Conservation (phyloP, 495 filamentous ascomycete genomes). For the Platismatia glauca region DNA sequence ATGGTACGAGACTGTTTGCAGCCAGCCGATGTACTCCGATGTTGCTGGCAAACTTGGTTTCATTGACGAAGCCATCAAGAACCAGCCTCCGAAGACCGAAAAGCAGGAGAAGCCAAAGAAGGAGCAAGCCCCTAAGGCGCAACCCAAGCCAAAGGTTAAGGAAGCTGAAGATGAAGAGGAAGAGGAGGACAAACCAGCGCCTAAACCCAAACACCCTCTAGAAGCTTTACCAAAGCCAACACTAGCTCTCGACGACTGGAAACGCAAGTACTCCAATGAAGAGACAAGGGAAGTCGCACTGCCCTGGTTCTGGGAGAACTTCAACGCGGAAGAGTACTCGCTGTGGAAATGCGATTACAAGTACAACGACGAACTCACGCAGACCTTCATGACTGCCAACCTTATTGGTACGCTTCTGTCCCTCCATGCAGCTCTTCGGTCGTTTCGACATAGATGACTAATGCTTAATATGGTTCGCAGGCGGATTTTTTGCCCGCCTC, state of each 20-base stretch:
- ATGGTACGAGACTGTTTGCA: conserved; percentile 90
- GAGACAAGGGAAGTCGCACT: conserved; percentile 74
- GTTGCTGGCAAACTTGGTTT: conserved; percentile 64
- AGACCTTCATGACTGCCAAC: conserved; percentile 97
- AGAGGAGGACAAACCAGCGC: conserved; percentile 58
- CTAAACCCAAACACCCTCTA: conserved; percentile 94
- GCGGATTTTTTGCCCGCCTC: conserved; percentile 94
- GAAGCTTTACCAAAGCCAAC: conserved; percentile 74
- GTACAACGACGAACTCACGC: conserved; percentile 95
- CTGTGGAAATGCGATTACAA: conserved; percentile 90
- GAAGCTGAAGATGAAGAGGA: conserved; percentile 60
- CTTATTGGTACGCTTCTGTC: conserved; percentile 55
- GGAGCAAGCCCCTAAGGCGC: conserved; percentile 46
- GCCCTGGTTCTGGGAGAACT: conserved; percentile 98
- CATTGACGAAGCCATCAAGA: conserved; percentile 78
- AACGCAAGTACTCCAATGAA: conserved; percentile 96
- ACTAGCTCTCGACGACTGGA: conserved; percentile 88
- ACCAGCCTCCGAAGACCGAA: conserved; percentile 84
- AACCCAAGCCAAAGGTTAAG: conserved; percentile 46
- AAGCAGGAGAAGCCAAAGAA: conserved; percentile 58
- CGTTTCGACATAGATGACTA: neutral
- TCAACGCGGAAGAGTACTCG: conserved; percentile 87
- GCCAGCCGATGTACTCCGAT: conserved; percentile 79
- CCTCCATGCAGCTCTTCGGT: neutral
- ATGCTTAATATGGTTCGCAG: conserved; percentile 28